These are phyloP conservation scores for Tylopilus sp. DNA, from an alignment of 768 basidiomycete genomes.

Conservation along the genomic window DNA sequence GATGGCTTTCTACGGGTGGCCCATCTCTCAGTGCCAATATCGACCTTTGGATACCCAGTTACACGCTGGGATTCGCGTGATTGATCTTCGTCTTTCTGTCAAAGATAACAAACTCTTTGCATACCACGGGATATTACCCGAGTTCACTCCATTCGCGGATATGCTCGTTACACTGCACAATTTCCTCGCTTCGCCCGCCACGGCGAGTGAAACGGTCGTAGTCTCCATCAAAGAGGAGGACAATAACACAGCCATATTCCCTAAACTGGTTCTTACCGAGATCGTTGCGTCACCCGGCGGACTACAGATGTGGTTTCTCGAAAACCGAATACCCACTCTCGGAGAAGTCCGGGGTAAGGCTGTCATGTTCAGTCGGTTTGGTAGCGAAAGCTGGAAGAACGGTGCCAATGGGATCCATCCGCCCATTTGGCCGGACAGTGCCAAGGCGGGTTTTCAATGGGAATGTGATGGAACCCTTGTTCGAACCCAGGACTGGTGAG, in stretches of 20 bases:
- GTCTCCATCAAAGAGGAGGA: constrained; percentile 92
- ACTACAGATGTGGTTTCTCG: constrained; percentile 72
- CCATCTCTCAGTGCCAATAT: constrained; percentile 84
- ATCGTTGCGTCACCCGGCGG: constrained; percentile 52
- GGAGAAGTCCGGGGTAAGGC: constrained; percentile 86
- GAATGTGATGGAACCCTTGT: constrained; percentile 65
- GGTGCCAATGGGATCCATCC: constrained; percentile 88
- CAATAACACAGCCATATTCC: constrained; percentile 51
- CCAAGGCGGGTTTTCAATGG: constrained; percentile 74
- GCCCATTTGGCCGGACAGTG: constrained; percentile 79
- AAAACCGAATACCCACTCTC: constrained; percentile 74
- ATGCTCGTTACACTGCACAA: constrained; percentile 58
- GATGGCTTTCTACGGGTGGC: constrained; percentile 84
- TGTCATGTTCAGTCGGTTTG: constrained; percentile 81
- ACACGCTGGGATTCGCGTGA: constrained; percentile 69
- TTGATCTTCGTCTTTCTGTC: constrained; percentile 79
- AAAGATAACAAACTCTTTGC: constrained; percentile 61
- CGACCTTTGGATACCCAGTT: constrained; percentile 64
- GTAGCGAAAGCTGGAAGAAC: constrained; percentile 62
- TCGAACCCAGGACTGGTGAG: constrained; percentile 82
- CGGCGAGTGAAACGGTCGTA: constrained; percentile 70
- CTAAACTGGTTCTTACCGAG: constrained; percentile 59
- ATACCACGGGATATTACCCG: constrained; percentile 77
- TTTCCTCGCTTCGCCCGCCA: constrained; percentile 58
- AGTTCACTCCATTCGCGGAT: constrained; percentile 61